phyloP scores from a whole-genome alignment of 768 basidiomycete species.

The Xerocomus spinulosus region DNA sequence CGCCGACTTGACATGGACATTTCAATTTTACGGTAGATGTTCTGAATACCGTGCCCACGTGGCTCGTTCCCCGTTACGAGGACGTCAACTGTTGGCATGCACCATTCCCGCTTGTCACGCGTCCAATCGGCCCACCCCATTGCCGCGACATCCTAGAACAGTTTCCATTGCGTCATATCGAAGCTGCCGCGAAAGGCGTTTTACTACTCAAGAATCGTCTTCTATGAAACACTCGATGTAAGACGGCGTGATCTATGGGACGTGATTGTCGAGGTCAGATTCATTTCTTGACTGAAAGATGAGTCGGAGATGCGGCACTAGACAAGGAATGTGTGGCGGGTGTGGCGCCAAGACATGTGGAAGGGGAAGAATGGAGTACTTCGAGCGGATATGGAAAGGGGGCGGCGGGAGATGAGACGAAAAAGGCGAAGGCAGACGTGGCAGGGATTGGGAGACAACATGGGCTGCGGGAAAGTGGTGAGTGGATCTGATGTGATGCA shows the following conservation, averaged over 20 bases:
- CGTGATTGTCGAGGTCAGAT: conserved; percentile 69
- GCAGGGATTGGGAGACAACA: conserved; percentile 54
- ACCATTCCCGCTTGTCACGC: conserved; percentile 52
- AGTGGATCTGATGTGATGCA: conserved; percentile 85
- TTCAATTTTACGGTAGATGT: conserved; percentile 54
- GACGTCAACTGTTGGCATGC: conserved; percentile 41
- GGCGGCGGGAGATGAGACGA: conserved; percentile 35
- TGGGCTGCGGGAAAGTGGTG: conserved; percentile 57
- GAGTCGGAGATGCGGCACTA: conserved; percentile 20
- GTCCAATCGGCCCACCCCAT: conserved; percentile 65
- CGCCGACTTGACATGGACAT: not conserved
- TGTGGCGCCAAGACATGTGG: conserved; percentile 32
- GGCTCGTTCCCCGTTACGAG: not conserved
- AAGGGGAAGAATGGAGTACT: conserved; percentile 48
- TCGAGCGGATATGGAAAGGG: conserved; percentile 59
- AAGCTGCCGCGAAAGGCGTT: conserved; percentile 74
- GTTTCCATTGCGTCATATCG: conserved; percentile 88
- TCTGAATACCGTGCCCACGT: conserved; percentile 40
- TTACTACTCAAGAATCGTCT: conserved; percentile 91
- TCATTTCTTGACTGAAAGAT: conserved; percentile 47
- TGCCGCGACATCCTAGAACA: conserved; percentile 85
- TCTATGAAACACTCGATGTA: conserved; percentile 84
- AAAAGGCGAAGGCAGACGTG: conserved; percentile 42
- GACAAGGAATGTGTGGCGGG: conserved; percentile 24
- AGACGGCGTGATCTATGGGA: conserved; percentile 85